A percentile compares a stretch with the other conserved stretches of the same genome.
Conservation (phyloP, 257 asterid species). For the Perilla frutescens region DNA sequence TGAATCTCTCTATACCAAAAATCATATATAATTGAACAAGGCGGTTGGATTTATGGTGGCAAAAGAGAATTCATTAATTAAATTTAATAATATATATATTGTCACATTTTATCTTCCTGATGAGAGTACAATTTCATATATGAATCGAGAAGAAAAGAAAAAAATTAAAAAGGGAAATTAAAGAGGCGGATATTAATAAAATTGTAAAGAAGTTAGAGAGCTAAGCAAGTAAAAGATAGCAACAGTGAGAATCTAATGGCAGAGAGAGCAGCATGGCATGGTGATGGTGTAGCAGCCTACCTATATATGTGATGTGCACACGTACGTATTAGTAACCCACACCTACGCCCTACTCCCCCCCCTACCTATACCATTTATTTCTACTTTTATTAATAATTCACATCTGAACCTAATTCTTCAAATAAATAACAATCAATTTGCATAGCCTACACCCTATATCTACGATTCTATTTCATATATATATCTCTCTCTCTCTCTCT, state of each 20-base stretch:
- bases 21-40: too few relatives aligned
- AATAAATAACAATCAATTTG: too few relatives aligned
- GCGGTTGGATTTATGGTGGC: too few relatives aligned
- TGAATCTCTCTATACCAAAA: too few relatives aligned
- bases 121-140: too few relatives aligned
- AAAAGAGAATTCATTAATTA: too few relatives aligned
- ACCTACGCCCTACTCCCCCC: conserved; percentile 28
- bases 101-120: too few relatives aligned
- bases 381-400: background rate
- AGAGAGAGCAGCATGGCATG: conserved; percentile 24
- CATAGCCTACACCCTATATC: too few relatives aligned
- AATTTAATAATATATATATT: too few relatives aligned
- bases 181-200: too few relatives aligned
- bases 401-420: background rate
- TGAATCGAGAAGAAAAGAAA: background rate
- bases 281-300: conserved; percentile 20
- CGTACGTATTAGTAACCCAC: conserved; percentile 56
- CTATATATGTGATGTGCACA: conserved; percentile 34
- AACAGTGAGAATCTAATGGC: conserved; percentile 66
- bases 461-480: too few relatives aligned
- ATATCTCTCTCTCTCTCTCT: too few relatives aligned
- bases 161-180: background rate
- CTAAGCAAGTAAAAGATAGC: conserved; percentile 64
- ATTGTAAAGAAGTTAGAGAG: conserved; percentile 36
- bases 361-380: background rate